Evolutionary conservation across 1,284 basidiomycete genomes (phyloP), one percentile per base, ranked within the genome.

Genomic region (Bjerkandera adusta): DNA sequence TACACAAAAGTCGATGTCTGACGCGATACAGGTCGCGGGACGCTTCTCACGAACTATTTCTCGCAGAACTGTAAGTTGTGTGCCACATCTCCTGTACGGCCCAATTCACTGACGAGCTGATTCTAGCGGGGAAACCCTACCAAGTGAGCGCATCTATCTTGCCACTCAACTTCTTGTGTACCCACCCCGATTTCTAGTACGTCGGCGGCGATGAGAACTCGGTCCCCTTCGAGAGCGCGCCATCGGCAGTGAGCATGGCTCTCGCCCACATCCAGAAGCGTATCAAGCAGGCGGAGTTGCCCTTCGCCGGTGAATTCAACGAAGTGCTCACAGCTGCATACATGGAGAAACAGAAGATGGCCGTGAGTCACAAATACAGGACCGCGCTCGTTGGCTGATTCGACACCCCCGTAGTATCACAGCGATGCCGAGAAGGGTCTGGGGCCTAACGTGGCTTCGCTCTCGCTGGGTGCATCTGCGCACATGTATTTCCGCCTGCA

Each of bases 271-370:
- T 89, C 37, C 66, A 79, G 54, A 60, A 64, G 15, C 77, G 83
- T 11, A 66, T 68, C 54, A 36, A 50, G 33, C 48, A 55, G 36
- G 68, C 78, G 13, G 51, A 52, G 2, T 60, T 72, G 42, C 72
- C 74, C 11, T 52, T 81, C 18, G 53, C 55, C 16, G 45, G 44
- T 40, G 50, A 63, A 1, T 89, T 90, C 67, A 90, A 90, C 55
- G 88, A 90, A 60, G 73, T 90, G 26, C 71, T 90, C 25, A 88
- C 81, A 48, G 85, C 83, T 29, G 87, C 83, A 1, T 90, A 90
- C 57, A 87, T 90, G 83, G 83, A 87, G 58, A 73, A 77, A 48
- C 88, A 90, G 62, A 84, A 75, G 60, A 90, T 90, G 88, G 77
- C 84, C 44, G 87, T 88, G 59, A 59, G 82, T 68, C 10, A 13